A percentile compares a stretch with the other conserved stretches of the same genome.
Conservation (phyloP, 345 rosid genomes). For the Psidium friedrichsthalianum region DNA sequence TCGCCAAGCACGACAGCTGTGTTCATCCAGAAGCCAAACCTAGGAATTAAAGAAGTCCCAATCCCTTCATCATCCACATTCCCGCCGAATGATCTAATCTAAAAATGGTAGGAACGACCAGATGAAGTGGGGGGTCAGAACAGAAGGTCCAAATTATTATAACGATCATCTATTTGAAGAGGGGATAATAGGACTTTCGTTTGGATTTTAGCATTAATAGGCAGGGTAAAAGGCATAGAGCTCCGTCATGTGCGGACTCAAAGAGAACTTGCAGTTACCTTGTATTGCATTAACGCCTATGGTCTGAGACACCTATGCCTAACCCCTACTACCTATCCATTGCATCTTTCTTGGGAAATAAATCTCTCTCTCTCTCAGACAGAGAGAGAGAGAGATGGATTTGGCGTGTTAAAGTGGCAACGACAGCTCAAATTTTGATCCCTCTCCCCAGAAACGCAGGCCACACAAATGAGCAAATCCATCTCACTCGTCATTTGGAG, state of each 20-base stretch:
- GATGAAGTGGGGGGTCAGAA: not conserved
- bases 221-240: not conserved
- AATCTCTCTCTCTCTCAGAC: not conserved
- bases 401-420: conserved; percentile 22
- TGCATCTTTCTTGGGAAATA: not conserved
- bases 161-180: not conserved
- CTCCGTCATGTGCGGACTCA: not conserved
- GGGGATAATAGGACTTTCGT: not conserved
- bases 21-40: not conserved
- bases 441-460: not conserved
- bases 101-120: not conserved
- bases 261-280: not conserved
- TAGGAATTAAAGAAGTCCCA: not conserved
- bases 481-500: not conserved
- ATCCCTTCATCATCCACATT: not conserved
- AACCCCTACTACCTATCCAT: not conserved
- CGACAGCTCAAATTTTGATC: not conserved
- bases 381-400: not conserved
- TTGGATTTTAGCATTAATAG: not conserved
- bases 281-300: not conserved
- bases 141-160: not conserved
- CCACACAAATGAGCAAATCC: not conserved
- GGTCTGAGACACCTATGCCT: not conserved
- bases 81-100: too few species aligned
- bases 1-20: not conserved